A percentile compares a stretch with the other conserved stretches of the same genome.
Conservation (phyloP, 2,329 filamentous ascomycete genomes). For the Esteya vermicola region DNA sequence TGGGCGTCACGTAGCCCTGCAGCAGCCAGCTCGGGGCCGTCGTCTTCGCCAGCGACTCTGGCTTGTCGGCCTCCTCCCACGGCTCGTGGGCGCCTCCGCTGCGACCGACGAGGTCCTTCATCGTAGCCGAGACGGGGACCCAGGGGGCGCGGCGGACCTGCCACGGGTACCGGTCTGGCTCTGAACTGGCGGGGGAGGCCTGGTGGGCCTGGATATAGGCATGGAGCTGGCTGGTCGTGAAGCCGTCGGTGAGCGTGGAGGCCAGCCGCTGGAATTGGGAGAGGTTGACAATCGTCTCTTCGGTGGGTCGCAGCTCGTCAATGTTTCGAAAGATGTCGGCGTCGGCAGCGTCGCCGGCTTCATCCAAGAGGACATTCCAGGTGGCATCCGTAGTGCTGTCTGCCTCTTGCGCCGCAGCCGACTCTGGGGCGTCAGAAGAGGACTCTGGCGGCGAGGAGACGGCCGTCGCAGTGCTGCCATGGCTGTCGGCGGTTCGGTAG, state of each 20-base stretch:
- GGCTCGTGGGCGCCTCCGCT: no score
- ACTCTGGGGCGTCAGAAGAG: background rate
- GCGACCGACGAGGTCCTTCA: no score
- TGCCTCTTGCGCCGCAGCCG: background rate
- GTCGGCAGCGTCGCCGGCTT: constrained; percentile 11
- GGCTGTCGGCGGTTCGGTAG: no score
- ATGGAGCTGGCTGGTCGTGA: constrained; percentile 30
- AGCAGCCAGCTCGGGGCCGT: constrained; percentile 6
- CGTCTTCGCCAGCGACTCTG: background rate
- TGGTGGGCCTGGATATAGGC: no score
- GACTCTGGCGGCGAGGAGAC: no score
- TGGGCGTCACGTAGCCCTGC: constrained; percentile 4
- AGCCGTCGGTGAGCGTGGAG: constrained; percentile 27
- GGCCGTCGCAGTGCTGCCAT: no score
- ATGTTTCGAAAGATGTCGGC: constrained; percentile 30
- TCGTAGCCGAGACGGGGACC: no score
- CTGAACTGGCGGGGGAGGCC: no score
- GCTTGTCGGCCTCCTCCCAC: background rate
- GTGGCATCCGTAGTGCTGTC: background rate
- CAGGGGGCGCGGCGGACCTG: no score
- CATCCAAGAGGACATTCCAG: background rate
- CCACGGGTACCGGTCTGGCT: no score
- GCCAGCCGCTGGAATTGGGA: constrained; percentile 27
- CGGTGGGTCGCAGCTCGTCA: constrained; percentile 29
- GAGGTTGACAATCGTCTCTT: constrained; percentile 21